phyloP scores from a whole-genome alignment of 1,284 basidiomycete genomes.

The Cryptococcus sp. region DNA sequence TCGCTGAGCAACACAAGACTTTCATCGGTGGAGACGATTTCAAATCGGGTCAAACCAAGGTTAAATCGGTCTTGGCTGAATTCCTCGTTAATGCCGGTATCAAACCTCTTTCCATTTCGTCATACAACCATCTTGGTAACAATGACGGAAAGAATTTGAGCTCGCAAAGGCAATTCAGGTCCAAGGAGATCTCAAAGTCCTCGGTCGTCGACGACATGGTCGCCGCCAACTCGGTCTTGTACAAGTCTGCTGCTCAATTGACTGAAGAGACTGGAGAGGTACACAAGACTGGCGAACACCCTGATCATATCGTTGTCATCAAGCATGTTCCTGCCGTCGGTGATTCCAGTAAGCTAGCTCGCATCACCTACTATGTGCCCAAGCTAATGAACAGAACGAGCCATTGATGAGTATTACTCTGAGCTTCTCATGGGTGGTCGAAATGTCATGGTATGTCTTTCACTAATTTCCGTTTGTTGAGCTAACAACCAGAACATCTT shows the following conservation, averaged over 20 bases:
- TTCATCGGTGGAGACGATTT: conserved; percentile 99
- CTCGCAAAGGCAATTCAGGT: conserved; percentile 91
- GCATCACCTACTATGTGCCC: not conserved
- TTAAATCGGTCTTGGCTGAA: conserved; percentile 93
- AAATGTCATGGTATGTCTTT: conserved; percentile 36
- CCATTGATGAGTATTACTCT: conserved; percentile 98
- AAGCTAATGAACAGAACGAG: conserved; percentile 52
- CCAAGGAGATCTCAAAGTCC: conserved; percentile 97
- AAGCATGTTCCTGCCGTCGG: conserved; percentile 82
- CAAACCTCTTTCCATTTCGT: conserved; percentile 93
- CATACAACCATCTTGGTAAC: conserved; percentile 98
- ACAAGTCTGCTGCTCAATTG: conserved; percentile 57
- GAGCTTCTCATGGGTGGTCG: conserved; percentile 64
- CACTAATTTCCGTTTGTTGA: not conserved
- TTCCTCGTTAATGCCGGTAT: conserved; percentile 99
- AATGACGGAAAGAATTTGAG: conserved; percentile 93
- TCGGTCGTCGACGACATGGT: conserved; percentile 98
- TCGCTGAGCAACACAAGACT: conserved; percentile 81
- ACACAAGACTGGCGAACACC: conserved; percentile 63
- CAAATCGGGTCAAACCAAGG: conserved; percentile 90
- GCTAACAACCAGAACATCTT: conserved; percentile 60
- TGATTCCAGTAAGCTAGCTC: conserved; percentile 64
- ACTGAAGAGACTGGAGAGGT: conserved; percentile 54
- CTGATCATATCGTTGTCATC: conserved; percentile 95
- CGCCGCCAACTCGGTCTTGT: conserved; percentile 80